Conservation (phyloP, 2,329 filamentous ascomycete species). For the Ophiostoma tasmaniense region DNA sequence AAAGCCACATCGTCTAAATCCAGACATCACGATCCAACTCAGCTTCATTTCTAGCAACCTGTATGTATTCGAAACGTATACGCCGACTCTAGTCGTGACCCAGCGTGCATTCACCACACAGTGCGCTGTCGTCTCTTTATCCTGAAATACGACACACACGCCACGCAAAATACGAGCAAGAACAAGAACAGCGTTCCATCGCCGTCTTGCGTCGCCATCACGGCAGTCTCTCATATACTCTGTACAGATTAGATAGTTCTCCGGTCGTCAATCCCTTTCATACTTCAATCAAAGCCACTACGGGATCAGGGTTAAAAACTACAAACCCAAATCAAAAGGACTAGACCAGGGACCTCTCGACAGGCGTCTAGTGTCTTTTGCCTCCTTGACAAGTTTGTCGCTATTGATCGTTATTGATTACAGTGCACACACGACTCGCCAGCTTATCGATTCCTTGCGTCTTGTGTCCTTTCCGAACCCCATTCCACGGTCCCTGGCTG, state of each 20-base stretch:
- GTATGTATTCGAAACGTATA: neutral
- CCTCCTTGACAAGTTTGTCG: neutral
- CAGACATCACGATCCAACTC: slow-evolving; percentile 6
- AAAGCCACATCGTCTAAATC: slow-evolving; percentile 8
- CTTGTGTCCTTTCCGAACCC: neutral
- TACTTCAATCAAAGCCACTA: neutral
- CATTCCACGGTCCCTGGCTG: slow-evolving; percentile 1
- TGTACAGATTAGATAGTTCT: too few species aligned
- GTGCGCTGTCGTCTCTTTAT: neutral
- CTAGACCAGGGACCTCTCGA: neutral
- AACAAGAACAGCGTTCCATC: neutral
- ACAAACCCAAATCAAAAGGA: neutral
- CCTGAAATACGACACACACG: neutral
- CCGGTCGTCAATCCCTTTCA: too few species aligned
- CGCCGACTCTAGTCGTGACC: neutral
- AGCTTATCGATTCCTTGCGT: neutral
- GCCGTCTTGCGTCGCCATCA: neutral
- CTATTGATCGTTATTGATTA: neutral
- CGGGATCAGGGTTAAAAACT: neutral
- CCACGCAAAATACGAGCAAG: neutral
- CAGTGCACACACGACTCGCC: slow-evolving; percentile 11
- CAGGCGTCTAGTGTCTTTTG: neutral
- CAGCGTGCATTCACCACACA: neutral
- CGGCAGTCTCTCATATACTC: too few species aligned
- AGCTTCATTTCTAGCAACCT: neutral